These are phyloP conservation scores for Neonectria coccinea DNA, from an alignment of 2,329 filamentous ascomycete genomes.

Conservation along the genomic window DNA sequence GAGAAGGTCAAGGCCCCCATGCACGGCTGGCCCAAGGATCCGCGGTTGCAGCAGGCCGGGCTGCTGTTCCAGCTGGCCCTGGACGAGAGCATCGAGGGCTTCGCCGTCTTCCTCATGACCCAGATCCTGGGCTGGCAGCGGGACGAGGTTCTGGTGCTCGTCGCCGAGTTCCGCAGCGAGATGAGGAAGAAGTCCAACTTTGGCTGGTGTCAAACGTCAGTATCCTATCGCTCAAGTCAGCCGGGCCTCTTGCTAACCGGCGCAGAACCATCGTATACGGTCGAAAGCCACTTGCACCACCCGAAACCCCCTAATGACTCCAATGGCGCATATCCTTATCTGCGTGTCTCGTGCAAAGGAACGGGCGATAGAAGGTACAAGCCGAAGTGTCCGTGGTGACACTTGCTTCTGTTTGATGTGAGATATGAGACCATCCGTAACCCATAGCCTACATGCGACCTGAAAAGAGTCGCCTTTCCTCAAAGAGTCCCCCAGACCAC, in stretches of 20 bases:
- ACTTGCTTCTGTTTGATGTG: background rate
- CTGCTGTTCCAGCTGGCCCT: conserved; percentile 47
- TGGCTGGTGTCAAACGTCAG: conserved; percentile 35
- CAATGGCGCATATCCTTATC: background rate
- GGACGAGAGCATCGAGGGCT: conserved; percentile 48
- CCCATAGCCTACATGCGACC: background rate
- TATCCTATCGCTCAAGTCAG: background rate
- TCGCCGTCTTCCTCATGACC: conserved; percentile 43
- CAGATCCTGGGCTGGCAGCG: conserved; percentile 47
- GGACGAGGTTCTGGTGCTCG: conserved; percentile 43
- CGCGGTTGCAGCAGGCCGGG: conserved; percentile 56
- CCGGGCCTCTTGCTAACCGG: background rate
- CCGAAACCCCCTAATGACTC: background rate
- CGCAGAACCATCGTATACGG: conserved; percentile 37
- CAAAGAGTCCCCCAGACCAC: background rate
- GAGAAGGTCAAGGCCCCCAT: conserved; percentile 54
- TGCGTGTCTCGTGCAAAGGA: background rate
- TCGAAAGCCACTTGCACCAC: conserved; percentile 23
- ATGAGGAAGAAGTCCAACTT: conserved; percentile 27
- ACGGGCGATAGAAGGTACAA: background rate
- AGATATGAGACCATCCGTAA: background rate
- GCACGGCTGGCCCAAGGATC: conserved; percentile 58
- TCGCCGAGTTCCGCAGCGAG: conserved; percentile 38
- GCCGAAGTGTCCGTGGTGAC: background rate
- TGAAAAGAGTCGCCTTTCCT: background rate